Evolutionary conservation across 176 grass and related monocot genomes (phyloP).

Genomic region (Coix lacrymajobi): DNA sequence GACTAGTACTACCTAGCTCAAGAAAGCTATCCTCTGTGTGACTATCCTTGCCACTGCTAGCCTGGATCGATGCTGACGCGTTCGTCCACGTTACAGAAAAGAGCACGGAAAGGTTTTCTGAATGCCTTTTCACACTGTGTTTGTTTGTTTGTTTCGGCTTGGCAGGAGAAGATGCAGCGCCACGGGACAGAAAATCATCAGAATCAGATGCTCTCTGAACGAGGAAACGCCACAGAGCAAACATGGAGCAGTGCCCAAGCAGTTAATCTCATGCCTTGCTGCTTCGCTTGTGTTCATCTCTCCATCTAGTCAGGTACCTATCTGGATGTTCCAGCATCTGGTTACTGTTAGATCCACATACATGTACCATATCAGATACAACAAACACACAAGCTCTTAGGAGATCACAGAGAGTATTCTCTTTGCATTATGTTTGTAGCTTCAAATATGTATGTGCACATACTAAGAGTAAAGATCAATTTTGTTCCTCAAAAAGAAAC

Average conservation of each 20-base stretch:
- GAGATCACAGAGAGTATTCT: not conserved
- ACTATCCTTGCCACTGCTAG: not conserved
- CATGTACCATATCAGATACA: not conserved
- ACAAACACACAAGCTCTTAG: not conserved
- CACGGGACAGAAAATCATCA: not conserved
- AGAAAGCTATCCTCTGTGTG: not conserved
- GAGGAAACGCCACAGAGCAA: not conserved
- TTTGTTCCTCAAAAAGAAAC: not conserved
- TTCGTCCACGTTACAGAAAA: not conserved
- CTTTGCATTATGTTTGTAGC: not conserved
- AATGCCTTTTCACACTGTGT: not conserved
- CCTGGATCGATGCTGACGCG: not conserved
- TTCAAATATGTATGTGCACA: not conserved
- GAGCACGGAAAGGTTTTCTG: not conserved
- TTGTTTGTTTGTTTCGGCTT: not conserved
- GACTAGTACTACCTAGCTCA: not conserved
- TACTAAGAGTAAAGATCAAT: not conserved
- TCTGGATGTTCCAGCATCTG: not conserved
- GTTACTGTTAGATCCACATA: not conserved
- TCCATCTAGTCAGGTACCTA: conserved; percentile 54
- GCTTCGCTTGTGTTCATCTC: conserved; percentile 53
- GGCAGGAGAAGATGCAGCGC: conserved; percentile 7
- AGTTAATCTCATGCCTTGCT: conserved; percentile 52
- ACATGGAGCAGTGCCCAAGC: conserved; percentile 26
- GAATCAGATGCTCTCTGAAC: conserved; percentile 12